A percentile compares a stretch with the other conserved stretches of the same genome.
Conservation (phyloP, 202 grass and related monocot genomes). For the Panicum virgatum region DNA sequence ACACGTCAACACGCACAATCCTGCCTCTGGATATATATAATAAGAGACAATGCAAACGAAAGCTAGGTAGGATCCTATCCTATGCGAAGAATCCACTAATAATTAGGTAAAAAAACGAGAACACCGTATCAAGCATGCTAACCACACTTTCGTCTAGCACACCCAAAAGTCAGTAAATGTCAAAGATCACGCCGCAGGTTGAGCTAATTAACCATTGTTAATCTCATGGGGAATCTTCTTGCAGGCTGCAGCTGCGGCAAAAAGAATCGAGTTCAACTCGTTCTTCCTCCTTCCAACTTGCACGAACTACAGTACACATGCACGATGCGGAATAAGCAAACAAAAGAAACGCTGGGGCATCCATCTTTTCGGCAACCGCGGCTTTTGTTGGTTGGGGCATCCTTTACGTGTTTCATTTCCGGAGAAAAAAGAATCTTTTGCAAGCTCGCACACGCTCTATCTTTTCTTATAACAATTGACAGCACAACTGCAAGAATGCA, state of each 20-base stretch:
- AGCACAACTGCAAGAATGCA: too few relatives aligned
- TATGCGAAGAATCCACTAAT: slow-evolving; percentile 1
- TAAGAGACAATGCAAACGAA: not conserved
- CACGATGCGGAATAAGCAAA: not conserved
- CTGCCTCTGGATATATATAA: not conserved
- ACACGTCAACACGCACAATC: not conserved
- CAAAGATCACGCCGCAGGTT: not conserved
- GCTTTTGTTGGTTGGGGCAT: not conserved
- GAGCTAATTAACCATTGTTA: not conserved
- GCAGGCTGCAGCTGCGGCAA: not conserved
- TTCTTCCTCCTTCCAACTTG: not conserved
- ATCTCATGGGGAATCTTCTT: not conserved
- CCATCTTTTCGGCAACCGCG: not conserved
- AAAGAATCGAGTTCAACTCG: not conserved
- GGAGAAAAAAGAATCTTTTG: not conserved
- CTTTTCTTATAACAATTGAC: too few relatives aligned
- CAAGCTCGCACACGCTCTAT: not conserved
- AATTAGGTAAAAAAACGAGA: not conserved
- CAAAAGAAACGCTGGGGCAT: not conserved
- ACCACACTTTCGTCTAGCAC: too few relatives aligned
- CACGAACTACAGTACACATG: not conserved
- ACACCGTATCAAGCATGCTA: not conserved
- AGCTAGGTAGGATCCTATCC: too few relatives aligned
- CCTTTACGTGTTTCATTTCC: not conserved
- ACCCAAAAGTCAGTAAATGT: not conserved